Conservation (phyloP, 208 protist genomes). For the Trypanosoma cruzi region DNA sequence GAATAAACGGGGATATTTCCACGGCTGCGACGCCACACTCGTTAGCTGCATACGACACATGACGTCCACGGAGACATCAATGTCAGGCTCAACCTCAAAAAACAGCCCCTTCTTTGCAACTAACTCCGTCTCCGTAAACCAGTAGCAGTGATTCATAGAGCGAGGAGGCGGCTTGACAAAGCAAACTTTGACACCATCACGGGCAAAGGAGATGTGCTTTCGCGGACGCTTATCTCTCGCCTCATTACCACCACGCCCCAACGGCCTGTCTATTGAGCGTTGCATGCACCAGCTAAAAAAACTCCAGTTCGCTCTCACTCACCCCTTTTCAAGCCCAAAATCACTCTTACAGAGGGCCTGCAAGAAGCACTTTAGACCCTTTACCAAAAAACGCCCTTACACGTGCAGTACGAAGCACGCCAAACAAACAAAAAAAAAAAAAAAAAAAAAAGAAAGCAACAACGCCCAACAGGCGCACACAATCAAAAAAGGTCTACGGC, state of each 20-base stretch:
- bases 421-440: slow-evolving; percentile 5
- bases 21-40: slow-evolving; percentile 35
- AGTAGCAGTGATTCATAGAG: slow-evolving; percentile 73
- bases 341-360: not conserved
- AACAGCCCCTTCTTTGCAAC: slow-evolving; percentile 75
- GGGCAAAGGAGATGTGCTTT: slow-evolving; percentile 63
- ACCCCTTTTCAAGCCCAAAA: not conserved
- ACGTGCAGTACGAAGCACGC: too few relatives aligned
- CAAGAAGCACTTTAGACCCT: too few relatives aligned
- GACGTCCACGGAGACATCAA: slow-evolving; percentile 62
- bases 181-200: slow-evolving; percentile 65
- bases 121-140: slow-evolving; percentile 76
- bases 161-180: slow-evolving; percentile 74
- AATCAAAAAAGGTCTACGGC: not conserved
- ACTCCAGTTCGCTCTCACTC: not conserved
- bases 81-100: slow-evolving; percentile 76
- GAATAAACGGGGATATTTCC: slow-evolving; percentile 14
- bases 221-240: not conserved
- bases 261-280: not conserved
- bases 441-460: not conserved
- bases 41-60: slow-evolving; percentile 78
- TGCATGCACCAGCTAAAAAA: slow-evolving; percentile 1
- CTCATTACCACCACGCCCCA: not conserved
- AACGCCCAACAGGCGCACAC: not conserved
- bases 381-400: too few relatives aligned